A percentile compares a stretch with the other conserved stretches of the same genome.
phyloP scores from a whole-genome alignment of 164 flowering plant genomes.

The Nymphaea thermarum region DNA sequence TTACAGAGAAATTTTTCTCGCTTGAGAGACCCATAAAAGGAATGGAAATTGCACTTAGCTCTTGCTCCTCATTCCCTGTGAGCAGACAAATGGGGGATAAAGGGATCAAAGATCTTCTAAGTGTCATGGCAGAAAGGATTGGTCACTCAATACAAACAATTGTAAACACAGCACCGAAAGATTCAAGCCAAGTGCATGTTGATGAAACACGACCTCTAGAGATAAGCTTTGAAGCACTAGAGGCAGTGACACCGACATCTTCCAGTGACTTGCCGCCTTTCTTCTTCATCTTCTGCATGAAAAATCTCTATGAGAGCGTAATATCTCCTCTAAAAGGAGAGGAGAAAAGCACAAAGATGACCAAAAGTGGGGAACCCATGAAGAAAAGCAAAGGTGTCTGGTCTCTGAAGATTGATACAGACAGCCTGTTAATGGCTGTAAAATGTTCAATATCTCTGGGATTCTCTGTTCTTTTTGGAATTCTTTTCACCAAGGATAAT shows the following conservation, averaged over 20 bases:
- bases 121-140: slow-evolving; percentile 19
- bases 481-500: slow-evolving; percentile 46
- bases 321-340: background rate
- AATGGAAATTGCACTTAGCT: slow-evolving; percentile 52
- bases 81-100: slow-evolving; percentile 15
- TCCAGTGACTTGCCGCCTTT: slow-evolving; percentile 1
- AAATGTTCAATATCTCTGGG: slow-evolving; percentile 65
- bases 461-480: slow-evolving; percentile 56
- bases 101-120: slow-evolving; percentile 25
- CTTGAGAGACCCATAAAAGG: slow-evolving; percentile 47
- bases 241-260: slow-evolving; percentile 28
- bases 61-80: slow-evolving; percentile 23
- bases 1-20: slow-evolving; percentile 33
- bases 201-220: background rate
- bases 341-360: background rate
- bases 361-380: slow-evolving; percentile 2
- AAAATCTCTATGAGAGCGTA: slow-evolving; percentile 27
- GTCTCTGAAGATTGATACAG: slow-evolving; percentile 20
- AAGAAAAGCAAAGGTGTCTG: slow-evolving; percentile 5
- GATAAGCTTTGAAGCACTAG: background rate
- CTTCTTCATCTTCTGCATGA: slow-evolving; percentile 71
- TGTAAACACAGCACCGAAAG: background rate
- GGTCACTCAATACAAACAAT: background rate
- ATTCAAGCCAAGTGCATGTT: background rate
- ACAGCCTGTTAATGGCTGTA: slow-evolving; percentile 48